Base-by-base conservation (phyloP, 2,329 filamentous ascomycete species). In the Colletotrichum tofieldiae region DNA sequence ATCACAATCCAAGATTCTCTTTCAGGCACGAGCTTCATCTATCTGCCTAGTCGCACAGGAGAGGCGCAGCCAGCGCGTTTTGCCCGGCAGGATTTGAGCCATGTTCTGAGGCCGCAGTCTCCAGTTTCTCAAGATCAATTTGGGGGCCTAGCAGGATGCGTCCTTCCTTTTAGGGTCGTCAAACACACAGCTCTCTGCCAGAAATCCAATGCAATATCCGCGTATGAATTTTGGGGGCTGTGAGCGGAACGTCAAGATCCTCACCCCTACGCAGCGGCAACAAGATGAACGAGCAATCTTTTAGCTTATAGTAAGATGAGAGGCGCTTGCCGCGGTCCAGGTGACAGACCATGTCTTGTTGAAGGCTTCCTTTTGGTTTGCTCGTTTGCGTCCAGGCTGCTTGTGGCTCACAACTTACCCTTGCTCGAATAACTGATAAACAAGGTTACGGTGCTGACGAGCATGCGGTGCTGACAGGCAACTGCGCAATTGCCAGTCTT, bases 21-120 rank as follows among this genome's bases (percentile, higher is more conserved):
- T 32, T 37, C n/a, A 29, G 69, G 49, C 35, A 37, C 56, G 45
- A 62, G 11, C 9, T 37, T 11, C 20, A 58, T 59, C 62, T 45
- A 37, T 41, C 69, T 64, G 52, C 64, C 65, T 69, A 49, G 51
- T 49, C 26, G 55, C 63, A 55, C 56, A 41, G 26, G 8, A 26
- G 63, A 61, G 63, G 67, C 67, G 55, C 63, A 62, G 67, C 16
- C 54, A 9, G 18, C 18, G 7, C 20, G 16, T 45, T 65, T 32
- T 29, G 26, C 43, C 2, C 16, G 7, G 60, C 20, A 66, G 67
- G 67, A 66, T 70, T 32, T 23, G 32, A 35, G 41, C 41, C 47
- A 49, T 43, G 39, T 45, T 26, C n/a, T n/a, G 26, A 29, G 9
- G 16, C 29, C 49, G 20, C 59, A 52, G 56, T 49, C 45, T 60